Evolutionary conservation across 352 stramenopile genomes (phyloP), one percentile per base, ranked within the genome.

Genomic region (Globisporangium lucens): DNA sequence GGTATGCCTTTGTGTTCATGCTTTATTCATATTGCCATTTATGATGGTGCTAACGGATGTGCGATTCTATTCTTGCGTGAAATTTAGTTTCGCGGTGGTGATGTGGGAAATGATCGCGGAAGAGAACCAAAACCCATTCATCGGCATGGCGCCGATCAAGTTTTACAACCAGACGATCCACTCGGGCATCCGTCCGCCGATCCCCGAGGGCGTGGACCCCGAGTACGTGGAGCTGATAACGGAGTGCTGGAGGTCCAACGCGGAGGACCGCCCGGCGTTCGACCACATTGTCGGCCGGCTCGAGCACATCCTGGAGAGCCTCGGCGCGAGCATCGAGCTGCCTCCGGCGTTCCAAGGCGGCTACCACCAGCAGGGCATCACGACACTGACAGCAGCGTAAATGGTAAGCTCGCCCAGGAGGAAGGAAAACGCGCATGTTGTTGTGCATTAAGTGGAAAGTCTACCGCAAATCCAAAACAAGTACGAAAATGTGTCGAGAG

Each of bases 41-140:
- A 3, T 61, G 38, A 9, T 63, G 46, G 47, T 38, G 12, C 46
- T 35, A 15, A 61, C 13, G 56, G 17, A 10, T 46, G 5, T 29
- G 30, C 2, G 30, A 30, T 30, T 30, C 22, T n/a, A 20, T 2
- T 51, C 43, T 51, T 51, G 17, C 13, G 1, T 75, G 33, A 38
- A 46, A 35, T 38, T n/a, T 46, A 95, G 89, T 68, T 95, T 96
- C 75, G 89, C 87, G 24, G 89, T 96, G 63, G 89, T 96, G 22
- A 96, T 96, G 89, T 96, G 89, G 89, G 89, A 96, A 74, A 95
- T 96, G 81, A 87, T 96, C 49, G 89, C 89, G n/a, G 85, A 84
- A 27, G 76, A 72, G 6, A 63, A 88, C 52, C 82, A 91, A 57
- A 96, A 96, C 62, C 87, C 82, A 60, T 96, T 96, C 72, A 91